phyloP scores from a whole-genome alignment of 2,329 filamentous ascomycete genomes.

The Cercospora canescens region DNA sequence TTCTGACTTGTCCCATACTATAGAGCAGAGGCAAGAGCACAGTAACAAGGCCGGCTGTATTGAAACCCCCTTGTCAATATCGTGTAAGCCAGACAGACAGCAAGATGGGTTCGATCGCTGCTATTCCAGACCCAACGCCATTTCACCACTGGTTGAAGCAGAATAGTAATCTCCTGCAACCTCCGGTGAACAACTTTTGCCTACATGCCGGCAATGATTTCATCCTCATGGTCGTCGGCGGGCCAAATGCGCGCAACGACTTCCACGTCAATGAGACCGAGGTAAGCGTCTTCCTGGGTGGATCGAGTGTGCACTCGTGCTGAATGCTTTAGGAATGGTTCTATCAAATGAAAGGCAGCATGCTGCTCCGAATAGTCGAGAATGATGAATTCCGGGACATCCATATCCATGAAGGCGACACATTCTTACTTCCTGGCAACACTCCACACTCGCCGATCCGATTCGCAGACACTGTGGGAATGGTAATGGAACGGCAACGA shows the following conservation, averaged over 20 bases:
- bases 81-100: background rate
- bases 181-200: slow-evolving; percentile 96
- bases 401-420: slow-evolving; percentile 85
- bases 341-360: slow-evolving; percentile 90
- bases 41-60: background rate
- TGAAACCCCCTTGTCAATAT: background rate
- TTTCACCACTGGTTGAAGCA: slow-evolving; percentile 63
- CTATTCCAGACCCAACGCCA: slow-evolving; percentile 14
- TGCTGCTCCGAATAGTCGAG: slow-evolving; percentile 91
- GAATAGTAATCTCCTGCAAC: slow-evolving; percentile 87
- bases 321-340: slow-evolving; percentile 75
- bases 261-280: slow-evolving; percentile 93
- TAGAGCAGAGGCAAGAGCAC: background rate
- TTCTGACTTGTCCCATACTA: background rate
- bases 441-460: slow-evolving; percentile 93
- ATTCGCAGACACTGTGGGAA: slow-evolving; percentile 88
- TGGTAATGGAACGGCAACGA: slow-evolving; percentile 87
- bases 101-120: slow-evolving; percentile 6
- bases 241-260: slow-evolving; percentile 91
- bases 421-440: slow-evolving; percentile 88
- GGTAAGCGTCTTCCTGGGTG: background rate
- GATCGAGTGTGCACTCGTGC: background rate
- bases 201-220: slow-evolving; percentile 87
- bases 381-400: slow-evolving; percentile 73
- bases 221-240: slow-evolving; percentile 91